Base-by-base conservation (phyloP, 2,329 filamentous ascomycete genomes). In the Tympanopsis confertula region DNA sequence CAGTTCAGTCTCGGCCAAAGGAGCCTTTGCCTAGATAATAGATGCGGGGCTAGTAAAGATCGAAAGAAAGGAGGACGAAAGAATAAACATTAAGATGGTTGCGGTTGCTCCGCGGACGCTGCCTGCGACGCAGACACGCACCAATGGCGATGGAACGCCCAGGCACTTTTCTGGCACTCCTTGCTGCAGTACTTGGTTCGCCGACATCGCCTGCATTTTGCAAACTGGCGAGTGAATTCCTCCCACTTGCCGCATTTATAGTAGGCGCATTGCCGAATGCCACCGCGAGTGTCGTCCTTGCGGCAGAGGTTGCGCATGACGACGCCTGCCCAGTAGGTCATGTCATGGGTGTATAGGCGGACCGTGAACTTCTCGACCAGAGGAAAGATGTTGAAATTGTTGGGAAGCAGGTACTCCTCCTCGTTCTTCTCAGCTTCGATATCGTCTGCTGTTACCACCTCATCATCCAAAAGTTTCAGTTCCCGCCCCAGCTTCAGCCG, bases 131-230 rank as follows among this genome's bases (percentile, higher is more conserved):
- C 84, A 42, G 82, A 80, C 41, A 91, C 82, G 57, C 91, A 98
- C 91, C 91, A 98, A 63, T 96, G 93, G 43, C 91, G 80, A 57
- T 98, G 91, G 62, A 87, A 96, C 19, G 91, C 87, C 91, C 91
- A 98, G 7, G 91, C 93, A 50, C 86, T 93, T 69, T 96, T 96
- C 63, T 98, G 91, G 62, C 91, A 98, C 60, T 98, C 91, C 62
- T 98, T 98, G 73, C 88, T 95, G 78, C 91, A 98, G 66, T 95
- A 95, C 61, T 98, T 98, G 44, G 91, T 98, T 46, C 91, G 79
- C 49, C 91, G 79, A 63, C 91, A 98, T 46, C 91, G 81, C 47
- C 91, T 81, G 63, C 91, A 98, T 63, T 98, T 98, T 48, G 91
- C 91, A 59, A 98, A 98, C 56, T 98, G 89, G 43, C 91, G 78